Base-by-base conservation (phyloP, 2,329 filamentous ascomycete species). In the Pseudogymnoascus sp. region DNA sequence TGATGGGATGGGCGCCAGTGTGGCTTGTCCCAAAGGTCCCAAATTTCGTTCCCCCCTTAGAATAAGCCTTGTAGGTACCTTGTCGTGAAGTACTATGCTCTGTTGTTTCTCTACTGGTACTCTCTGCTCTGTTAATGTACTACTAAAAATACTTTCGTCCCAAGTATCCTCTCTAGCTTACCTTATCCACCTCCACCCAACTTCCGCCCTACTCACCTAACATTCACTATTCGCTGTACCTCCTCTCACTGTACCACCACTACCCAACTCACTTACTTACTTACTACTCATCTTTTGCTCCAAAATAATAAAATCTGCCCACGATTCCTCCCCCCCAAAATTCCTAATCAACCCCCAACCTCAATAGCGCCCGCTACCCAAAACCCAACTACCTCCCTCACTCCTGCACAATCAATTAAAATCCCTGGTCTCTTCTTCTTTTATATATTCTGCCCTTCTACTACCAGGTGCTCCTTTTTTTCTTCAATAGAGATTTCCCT, bases 21-120 rank as follows among this genome's bases (percentile, higher is more conserved):
- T 50, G 44, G 44, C 44, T 50, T 50, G 44, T 9, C 21, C 23
- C 23, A 42, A 33, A 50, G 17, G 44, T 9, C 21, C 23, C 23
- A 42, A 10, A 50, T 17, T 13, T 28, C 44, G 13, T 17, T 50
- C 15, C 23, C 44, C 44, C 44, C 23, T 50, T 50, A 50, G 44
- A 50, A 50, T 50, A 50, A 50, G 44, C 44, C 44, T 50, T 50
- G 23, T 17, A 50, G 44, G 44, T 50, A 50, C 44, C 44, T 50
- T 50, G 44, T 31, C 23, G 23, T 50, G 17, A 50, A 50, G 42
- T 47, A 33, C 31, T 33, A 1, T 2, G 9, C 8, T 28, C 26
- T 28, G 26, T 28, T 28, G 26, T 28, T 28, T 28, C 26, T 28
- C 26, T 28, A 7, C 26, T 28, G 26, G 1, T 28, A 1, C 26